Evolutionary conservation across 495 filamentous ascomycete genomes (phyloP), one percentile per base, ranked within the genome.

Genomic region (Margaritispora aquatica): DNA sequence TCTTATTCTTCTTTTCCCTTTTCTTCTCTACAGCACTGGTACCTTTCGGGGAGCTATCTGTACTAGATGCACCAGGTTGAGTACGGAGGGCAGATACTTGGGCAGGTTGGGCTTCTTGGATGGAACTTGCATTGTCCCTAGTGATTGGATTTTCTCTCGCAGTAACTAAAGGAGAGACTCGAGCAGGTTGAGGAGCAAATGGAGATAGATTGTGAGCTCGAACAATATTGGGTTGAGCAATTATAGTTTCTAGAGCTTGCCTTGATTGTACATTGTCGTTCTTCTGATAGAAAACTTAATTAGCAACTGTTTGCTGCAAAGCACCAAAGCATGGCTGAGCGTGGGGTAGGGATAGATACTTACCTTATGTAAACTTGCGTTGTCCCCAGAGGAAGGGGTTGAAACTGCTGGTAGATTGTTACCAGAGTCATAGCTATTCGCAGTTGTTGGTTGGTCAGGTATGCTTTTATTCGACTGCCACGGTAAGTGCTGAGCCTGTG

Each of bases 141-240:
- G 67, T 68, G 27, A 83, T 73, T 4, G 80, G 76, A 26, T 83
- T 80, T 38, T 77, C 76, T 66, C 86, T 87, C 46, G 84, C 74
- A 26, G 79, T 77, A 22, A 87, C 85, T 49, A 94, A 69, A 9
- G 88, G 89, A 20, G 91, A 92, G 21, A 94, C 87, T 63, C 88
- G 84, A 29, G 87, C 85, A 27, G 91, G 91, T 59, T 89, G 88
- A 36, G 91, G 91, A 49, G 90, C 90, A 62, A 88, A 74, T 24
- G 91, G 90, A 19, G 87, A 88, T 13, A 82, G 74, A 60, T 81
- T 73, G 63, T 79, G 66, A 34, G 55, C 61, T 20, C 66, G 63
- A 44, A 68, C 56, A 34, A 68, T 15, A 22, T 60, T 57, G 23
- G 65, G 57, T n/a, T 44, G 21, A 21, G 24, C 38, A n/a, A n/a